Base-by-base conservation (phyloP, 257 asterid genomes). In the Solanum tarapatanum region DNA sequence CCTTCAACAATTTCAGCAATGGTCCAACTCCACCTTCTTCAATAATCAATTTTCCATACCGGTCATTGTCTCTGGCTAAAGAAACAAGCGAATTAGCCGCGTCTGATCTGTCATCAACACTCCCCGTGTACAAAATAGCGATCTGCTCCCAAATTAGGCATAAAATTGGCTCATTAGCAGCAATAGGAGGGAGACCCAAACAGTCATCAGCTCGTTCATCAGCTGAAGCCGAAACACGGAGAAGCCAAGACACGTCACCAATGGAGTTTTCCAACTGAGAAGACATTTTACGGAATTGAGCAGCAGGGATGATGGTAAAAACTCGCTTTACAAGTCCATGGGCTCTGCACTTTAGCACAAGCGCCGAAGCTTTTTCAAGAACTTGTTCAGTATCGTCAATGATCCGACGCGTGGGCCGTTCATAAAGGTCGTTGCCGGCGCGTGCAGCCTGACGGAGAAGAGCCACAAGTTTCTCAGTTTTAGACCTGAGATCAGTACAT, bases 1-100 rank as follows among this genome's bases (percentile, higher is more conserved):
- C 97, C 39, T 94, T 94, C 7, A 94, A 88, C 32, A 94, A 41
- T 60, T 92, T 94, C 84, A 94, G 48, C 87, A 94, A 75, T 1
- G 98, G 97, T 3, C 94, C 97, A 3, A 94, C 94, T 9, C 97
- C 98, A 3, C 96, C 97, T 89, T 94, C 98, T 86, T 94, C 97
- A 39, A 94, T 92, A 10, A 94, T 94, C 90, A 94, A 87, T 68
- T 94, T 93, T 11, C 96, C 96, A 19, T 93, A 92, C n/a, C 97
- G 90, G 74, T 90, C 93, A 87, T 91, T 94, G 85, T 92, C 97
- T 5, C 92, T 89, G 1, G 98, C 96, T 8, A 95, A 87, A 3
- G 98, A 94, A 4, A 93, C 98, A 23, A 95, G 91, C 0, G 95
- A 94, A 0, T 94, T 95, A 0, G 96, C 98, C 11, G 97, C 96